phyloP scores from a whole-genome alignment of 129 eudicot species.

The Flaveria ramosissima region DNA sequence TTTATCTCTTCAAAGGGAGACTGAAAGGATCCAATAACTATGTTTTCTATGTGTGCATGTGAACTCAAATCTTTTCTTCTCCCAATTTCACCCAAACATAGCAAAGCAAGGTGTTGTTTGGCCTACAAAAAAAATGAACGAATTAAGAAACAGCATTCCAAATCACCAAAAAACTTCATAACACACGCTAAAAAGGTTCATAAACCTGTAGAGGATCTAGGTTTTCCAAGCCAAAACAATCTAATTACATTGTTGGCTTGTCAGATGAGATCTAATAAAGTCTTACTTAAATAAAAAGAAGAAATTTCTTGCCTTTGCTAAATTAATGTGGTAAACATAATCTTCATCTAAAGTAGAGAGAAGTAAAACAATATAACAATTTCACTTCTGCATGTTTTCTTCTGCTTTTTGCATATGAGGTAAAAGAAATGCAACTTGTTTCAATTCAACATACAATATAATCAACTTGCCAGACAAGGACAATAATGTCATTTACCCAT shows the following conservation, averaged over 20 bases:
- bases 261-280: background rate
- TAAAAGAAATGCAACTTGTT: too few relatives aligned
- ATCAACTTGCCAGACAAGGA: conserved; percentile 1
- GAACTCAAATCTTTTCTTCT: conserved; percentile 92
- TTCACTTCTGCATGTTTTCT: too few relatives aligned
- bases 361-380: background rate
- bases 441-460: background rate
- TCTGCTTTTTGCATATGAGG: too few relatives aligned
- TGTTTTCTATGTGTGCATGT: conserved; percentile 87
- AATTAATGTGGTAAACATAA: background rate
- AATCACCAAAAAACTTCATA: background rate
- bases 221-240: background rate
- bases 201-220: background rate
- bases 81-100: conserved; percentile 98
- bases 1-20: conserved; percentile 98
- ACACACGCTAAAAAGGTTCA: conserved; percentile 1
- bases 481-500: background rate
- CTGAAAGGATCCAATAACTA: conserved; percentile 90
- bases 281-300: background rate
- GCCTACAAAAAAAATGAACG: conserved; percentile 47
- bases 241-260: background rate
- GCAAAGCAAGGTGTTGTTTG: conserved; percentile 87
- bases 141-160: background rate
- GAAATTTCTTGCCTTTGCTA: background rate
- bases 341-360: background rate